Evolutionary conservation across 2,329 filamentous ascomycete genomes (phyloP), one percentile per base, ranked within the genome.

Genomic region (Hypomyces perniciosus): DNA sequence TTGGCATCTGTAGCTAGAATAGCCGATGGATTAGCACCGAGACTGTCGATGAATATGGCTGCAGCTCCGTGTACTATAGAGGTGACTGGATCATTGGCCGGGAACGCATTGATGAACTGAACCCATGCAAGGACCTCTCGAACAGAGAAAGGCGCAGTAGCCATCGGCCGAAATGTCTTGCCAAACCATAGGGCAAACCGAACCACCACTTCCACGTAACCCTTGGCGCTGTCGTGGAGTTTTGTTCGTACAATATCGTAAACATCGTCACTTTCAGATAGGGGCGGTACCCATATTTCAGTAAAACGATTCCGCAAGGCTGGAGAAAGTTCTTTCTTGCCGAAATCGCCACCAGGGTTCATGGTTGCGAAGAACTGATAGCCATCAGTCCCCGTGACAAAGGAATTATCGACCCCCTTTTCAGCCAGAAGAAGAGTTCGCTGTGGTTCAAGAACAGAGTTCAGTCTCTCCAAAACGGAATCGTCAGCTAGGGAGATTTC

Each of bases 311-410:
- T 99, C 42, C 93, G 81, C 53, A 99, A 73, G 10, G 93, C 95
- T 3, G 93, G 93, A 1, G 93, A 99, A 9, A 99, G 78, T 67
- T 99, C 93, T 59, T 92, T 90, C 72, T 99, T 99, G 57, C 93
- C 93, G 66, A 97, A 99, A 64, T 99, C 93, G 42, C 95, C 93
- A 46, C 95, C 95, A 7, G 93, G 93, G 59, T 99, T 99, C 93
- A 99, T 99, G 0, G 93, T 99, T 4, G 93, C 92, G 53, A 99
- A 81, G 68, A 99, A 96, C 62, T 99, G 91, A 68, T 97, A 99
- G 0, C 86, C 88, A 38, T 86, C 76, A 8, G 77, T 69, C 5
- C 87, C 93, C 37, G 80, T 79, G 28, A 99, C 79, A 56, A 88
- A 84, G 0, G 90, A 90, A 65, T 96, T 85, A 5, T 87, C 79